phyloP scores from a whole-genome alignment of 2,329 filamentous ascomycete species.

The Pyricularia sp. region DNA sequence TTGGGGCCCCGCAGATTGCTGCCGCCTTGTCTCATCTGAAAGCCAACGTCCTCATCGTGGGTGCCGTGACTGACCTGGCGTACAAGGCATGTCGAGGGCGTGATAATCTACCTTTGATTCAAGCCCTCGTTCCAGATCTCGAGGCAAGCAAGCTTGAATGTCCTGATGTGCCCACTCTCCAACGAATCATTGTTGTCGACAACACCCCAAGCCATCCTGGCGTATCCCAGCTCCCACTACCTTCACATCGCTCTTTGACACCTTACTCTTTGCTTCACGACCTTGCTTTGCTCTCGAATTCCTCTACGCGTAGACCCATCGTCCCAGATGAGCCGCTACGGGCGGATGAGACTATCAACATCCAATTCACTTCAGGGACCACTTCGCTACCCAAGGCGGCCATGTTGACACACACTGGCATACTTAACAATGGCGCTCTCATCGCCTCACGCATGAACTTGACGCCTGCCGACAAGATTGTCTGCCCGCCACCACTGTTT shows the following conservation, averaged over 20 bases:
- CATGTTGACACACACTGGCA: slow-evolving; percentile 74
- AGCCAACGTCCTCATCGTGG: slow-evolving; percentile 68
- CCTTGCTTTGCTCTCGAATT: slow-evolving; percentile 7
- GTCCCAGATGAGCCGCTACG: slow-evolving; percentile 36
- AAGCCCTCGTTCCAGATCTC: slow-evolving; percentile 33
- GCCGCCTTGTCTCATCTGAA: slow-evolving; percentile 70
- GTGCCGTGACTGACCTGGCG: slow-evolving; percentile 78
- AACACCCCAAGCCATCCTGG: slow-evolving; percentile 50
- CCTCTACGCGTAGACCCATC: slow-evolving; percentile 22
- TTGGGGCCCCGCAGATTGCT: slow-evolving; percentile 70
- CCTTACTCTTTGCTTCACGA: slow-evolving; percentile 32
- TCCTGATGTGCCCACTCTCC: slow-evolving; percentile 56
- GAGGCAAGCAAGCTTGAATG: slow-evolving; percentile 22
- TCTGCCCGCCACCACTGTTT: slow-evolving; percentile 80
- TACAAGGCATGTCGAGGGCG: slow-evolving; percentile 47
- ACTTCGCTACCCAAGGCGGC: slow-evolving; percentile 87
- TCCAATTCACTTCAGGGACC: slow-evolving; percentile 96
- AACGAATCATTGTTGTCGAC: slow-evolving; percentile 66
- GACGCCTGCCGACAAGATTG: slow-evolving; percentile 62
- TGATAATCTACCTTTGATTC: slow-evolving; percentile 40
- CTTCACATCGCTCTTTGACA: slow-evolving; percentile 31
- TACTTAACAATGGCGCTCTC: slow-evolving; percentile 83
- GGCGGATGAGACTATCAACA: slow-evolving; percentile 72
- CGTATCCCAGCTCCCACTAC: slow-evolving; percentile 29
- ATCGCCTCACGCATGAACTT: slow-evolving; percentile 83